Base-by-base conservation (phyloP, 345 rosid species). In the Citrus inodora region DNA sequence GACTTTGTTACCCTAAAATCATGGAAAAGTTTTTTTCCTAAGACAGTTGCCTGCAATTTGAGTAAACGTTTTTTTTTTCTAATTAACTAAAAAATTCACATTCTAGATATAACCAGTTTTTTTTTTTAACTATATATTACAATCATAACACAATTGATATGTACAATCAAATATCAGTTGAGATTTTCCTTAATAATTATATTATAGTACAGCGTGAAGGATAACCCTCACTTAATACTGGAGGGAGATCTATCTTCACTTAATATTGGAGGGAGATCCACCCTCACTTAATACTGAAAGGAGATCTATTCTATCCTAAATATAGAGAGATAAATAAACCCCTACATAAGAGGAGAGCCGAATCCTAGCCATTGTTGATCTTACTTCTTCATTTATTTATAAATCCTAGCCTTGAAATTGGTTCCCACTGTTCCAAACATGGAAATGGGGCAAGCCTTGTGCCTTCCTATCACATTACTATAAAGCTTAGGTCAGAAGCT, bases 271-370 rank as follows among this genome's bases (percentile, higher is more conserved):
- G 0, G 35, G 6, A 33, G 32, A 30, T 30, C 32, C 0, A 30
- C 32, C 3, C 3, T 30, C 32, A 30, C 3, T 30, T 30, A 0
- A 25, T 25, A 25, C 0, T 30, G 3, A 2, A 30, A 0, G 3
- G 3, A 30, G 6, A 33, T 5, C 6, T 33, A 33, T 33, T 5
- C 6, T 33, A 33, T 0, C 35, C 1, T 0, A 33, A 33, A 33
- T 0, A 1, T 0, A 0, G 1, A 0, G 6, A 5, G 35, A 33
- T 0, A 33, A 0, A 0, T 33, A 33, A 33, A 33, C 0, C 0
- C 6, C 35, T 33, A 33, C 1, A 33, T 33, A 33, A 33, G 35
- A 33, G 6, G 6, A 33, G 6, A 33, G 5, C 0, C 6, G 0
- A 33, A 0, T 33, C 6, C 1, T 0, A 33, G 6, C 35, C 0